Conservation (phyloP, 192 early-diverging fungal genomes). For the Coemansia asiatica region DNA sequence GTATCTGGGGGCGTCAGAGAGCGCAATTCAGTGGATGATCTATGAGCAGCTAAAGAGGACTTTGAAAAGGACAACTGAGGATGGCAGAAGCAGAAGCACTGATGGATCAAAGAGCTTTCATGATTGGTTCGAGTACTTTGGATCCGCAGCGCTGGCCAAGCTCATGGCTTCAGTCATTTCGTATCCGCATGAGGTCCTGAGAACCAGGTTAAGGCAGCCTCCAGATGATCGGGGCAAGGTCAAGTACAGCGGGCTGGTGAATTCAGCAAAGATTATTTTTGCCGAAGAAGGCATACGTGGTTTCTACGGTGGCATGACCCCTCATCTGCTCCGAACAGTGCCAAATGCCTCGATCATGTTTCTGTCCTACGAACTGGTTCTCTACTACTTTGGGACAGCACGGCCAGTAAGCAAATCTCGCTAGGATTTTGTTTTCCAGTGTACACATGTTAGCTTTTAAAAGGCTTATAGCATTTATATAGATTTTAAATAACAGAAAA, state of each 20-base stretch:
- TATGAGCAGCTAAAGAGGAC: slow-evolving; percentile 89
- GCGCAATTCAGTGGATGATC: slow-evolving; percentile 92
- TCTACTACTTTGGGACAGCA: slow-evolving; percentile 53
- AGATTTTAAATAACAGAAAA: slow-evolving; percentile 1
- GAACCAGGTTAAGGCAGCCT: slow-evolving; percentile 86
- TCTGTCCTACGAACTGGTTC: slow-evolving; percentile 75
- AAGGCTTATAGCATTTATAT: too few relatives aligned
- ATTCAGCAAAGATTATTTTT: slow-evolving; percentile 58
- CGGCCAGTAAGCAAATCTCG: slow-evolving; percentile 1
- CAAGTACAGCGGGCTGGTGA: slow-evolving; percentile 78
- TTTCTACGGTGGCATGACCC: slow-evolving; percentile 93
- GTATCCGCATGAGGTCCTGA: slow-evolving; percentile 94
- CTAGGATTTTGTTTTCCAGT: too few relatives aligned
- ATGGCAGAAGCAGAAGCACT: not conserved
- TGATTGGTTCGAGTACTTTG: slow-evolving; percentile 83
- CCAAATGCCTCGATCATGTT: slow-evolving; percentile 97
- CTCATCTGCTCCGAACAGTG: slow-evolving; percentile 91
- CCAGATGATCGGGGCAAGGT: slow-evolving; percentile 64
- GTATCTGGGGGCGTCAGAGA: slow-evolving; percentile 83
- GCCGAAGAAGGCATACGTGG: slow-evolving; percentile 81
- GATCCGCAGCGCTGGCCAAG: slow-evolving; percentile 82
- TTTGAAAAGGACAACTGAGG: slow-evolving; percentile 17
- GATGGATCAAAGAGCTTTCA: slow-evolving; percentile 40
- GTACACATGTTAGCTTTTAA: too few relatives aligned
- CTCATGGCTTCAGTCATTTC: slow-evolving; percentile 82